Base-by-base conservation (phyloP, 2,329 filamentous ascomycete genomes). In the Thermomyces lanuginosus region DNA sequence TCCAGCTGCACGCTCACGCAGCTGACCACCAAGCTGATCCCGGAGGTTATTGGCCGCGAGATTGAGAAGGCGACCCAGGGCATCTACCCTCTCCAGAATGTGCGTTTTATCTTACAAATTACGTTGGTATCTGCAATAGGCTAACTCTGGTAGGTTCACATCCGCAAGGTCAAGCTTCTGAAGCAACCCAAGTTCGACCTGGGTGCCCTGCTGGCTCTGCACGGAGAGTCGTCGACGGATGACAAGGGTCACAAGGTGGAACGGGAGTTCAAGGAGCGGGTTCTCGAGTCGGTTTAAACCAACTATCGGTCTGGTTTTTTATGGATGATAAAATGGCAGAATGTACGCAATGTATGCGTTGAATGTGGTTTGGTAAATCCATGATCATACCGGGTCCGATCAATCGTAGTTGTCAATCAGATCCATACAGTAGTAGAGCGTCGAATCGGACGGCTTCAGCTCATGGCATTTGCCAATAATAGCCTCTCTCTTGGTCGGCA, bases 181-280 rank as follows among this genome's bases (percentile, higher is more conserved):
- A 98, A 98, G 77, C 63, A 76, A 44, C 89, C 89, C 56, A 98
- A 98, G 73, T 95, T 98, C 69, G 89, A 98, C 58, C 78, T 98
- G 43, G 89, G 89, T 63, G 78, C 81, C 49, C 74, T 98, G 47
- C 77, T 98, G 62, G 78, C 78, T 61, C 77, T 98, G 51, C 89
- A 98, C 69, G 89, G 89, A 64, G 89, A 98, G 72, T 91, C 84
- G 38, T 76, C 73, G 54, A 84, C 81, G 49, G 84, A 95, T 58
- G 89, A 98, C 65, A 74, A 83, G 58, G 89, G 89, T 51, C 81
- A 93, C 66, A 95, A 93, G 81, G 81, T 91, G 42, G 89, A 95
- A 74, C 70, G 83, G 56, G 86, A 98, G 66, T 98, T 95, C 79
- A 92, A 93, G 80, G 86, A 98, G 76, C 72, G 70, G 53, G 82